These are phyloP conservation scores for Pleurotus citrinopileatus DNA, from an alignment of 768 basidiomycete genomes.

Conservation along the genomic window DNA sequence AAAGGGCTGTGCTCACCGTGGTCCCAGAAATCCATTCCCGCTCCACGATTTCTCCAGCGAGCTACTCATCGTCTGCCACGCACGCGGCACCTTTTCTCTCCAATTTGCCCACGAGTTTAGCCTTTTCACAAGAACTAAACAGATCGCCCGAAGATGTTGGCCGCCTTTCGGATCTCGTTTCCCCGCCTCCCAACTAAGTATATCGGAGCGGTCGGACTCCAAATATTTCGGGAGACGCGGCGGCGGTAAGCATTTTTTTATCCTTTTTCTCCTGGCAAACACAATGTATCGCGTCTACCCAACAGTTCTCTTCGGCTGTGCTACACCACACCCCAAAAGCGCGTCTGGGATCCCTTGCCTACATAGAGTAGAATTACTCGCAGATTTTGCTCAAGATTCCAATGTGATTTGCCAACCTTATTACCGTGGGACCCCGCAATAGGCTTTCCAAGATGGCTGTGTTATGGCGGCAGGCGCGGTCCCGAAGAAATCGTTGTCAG, in stretches of 20 bases:
- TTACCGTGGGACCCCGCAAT: slow-evolving; percentile 10
- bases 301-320: not conserved
- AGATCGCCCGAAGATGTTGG: slow-evolving; percentile 1
- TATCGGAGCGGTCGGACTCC: slow-evolving; percentile 1
- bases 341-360: not conserved
- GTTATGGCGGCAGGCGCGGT: not conserved
- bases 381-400: not conserved
- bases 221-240: slow-evolving; percentile 9
- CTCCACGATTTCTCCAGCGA: slow-evolving; percentile 1
- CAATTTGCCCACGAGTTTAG: slow-evolving; percentile 6
- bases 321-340: not conserved
- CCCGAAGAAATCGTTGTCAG: slow-evolving; percentile 1
- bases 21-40: not conserved
- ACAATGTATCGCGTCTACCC: not conserved
- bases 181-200: not conserved
- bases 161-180: slow-evolving; percentile 2
- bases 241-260: slow-evolving; percentile 1
- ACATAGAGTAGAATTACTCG: not conserved
- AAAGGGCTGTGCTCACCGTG: slow-evolving; percentile 6
- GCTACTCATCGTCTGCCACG: slow-evolving; percentile 4
- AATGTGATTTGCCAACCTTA: slow-evolving; percentile 6
- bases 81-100: too few relatives aligned
- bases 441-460: slow-evolving; percentile 9
- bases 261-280: not conserved
- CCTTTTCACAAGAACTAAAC: slow-evolving; percentile 8